A percentile compares a stretch with the other conserved stretches of the same genome.
Conservation (phyloP, 192 early-diverging fungal species). For the Chytriomyces hyalinus region DNA sequence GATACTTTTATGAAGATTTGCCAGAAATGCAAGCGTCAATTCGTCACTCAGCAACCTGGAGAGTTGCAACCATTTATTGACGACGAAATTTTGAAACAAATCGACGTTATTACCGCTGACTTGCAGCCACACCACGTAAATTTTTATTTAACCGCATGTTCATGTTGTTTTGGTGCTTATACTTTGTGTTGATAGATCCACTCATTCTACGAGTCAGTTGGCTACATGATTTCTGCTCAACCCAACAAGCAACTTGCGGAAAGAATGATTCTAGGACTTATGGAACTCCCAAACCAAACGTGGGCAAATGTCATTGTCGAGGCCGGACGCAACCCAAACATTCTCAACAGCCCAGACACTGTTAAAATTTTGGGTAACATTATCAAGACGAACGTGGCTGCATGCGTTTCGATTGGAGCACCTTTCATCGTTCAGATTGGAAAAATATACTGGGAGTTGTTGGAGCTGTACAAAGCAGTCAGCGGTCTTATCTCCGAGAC, state of each 20-base stretch:
- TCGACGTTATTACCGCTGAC: constrained; percentile 86
- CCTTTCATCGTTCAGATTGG: constrained; percentile 89
- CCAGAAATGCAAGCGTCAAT: constrained; percentile 95
- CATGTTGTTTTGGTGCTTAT: background rate
- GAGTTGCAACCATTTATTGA: constrained; percentile 87
- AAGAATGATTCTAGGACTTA: constrained; percentile 80
- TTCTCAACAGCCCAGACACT: constrained; percentile 75
- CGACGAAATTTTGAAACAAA: constrained; percentile 88
- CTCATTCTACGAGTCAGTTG: constrained; percentile 98
- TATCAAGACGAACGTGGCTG: constrained; percentile 93
- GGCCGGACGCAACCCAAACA: constrained; percentile 68
- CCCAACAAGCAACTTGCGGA: constrained; percentile 78
- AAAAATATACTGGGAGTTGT: constrained; percentile 87
- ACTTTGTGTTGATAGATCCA: constrained; percentile 65
- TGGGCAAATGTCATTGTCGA: constrained; percentile 84
- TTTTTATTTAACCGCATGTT: background rate
- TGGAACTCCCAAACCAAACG: constrained; percentile 87
- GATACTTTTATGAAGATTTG: constrained; percentile 99
- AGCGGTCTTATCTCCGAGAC: constrained; percentile 81
- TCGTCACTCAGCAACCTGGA: constrained; percentile 89
- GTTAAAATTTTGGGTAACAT: constrained; percentile 92
- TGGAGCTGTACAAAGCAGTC: constrained; percentile 90
- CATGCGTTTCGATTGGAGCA: constrained; percentile 85
- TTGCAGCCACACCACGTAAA: constrained; percentile 83
- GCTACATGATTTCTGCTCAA: constrained; percentile 97